Conservation (phyloP, 441 rosid species). For the Kokia cookei region DNA sequence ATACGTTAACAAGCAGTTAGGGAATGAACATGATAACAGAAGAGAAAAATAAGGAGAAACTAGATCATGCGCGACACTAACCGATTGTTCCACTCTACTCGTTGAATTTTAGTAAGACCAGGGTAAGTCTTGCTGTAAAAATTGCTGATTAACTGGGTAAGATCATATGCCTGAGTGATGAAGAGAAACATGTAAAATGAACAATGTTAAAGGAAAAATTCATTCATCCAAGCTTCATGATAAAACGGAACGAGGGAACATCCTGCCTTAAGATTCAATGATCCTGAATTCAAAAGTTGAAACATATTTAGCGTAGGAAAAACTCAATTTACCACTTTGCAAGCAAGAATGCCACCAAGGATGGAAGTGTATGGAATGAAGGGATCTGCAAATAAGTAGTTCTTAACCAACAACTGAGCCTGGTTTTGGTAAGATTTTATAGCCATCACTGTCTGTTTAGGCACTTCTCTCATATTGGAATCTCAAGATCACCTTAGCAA, state of each 20-base stretch:
- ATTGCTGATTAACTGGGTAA: conserved; percentile 40
- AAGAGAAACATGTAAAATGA: not conserved
- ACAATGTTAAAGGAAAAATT: not conserved
- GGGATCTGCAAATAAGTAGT: conserved; percentile 45
- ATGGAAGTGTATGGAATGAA: conserved; percentile 56
- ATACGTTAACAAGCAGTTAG: not conserved
- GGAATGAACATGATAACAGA: not conserved
- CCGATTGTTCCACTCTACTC: conserved; percentile 70
- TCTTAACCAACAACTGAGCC: conserved; percentile 40
- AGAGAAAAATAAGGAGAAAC: not conserved
- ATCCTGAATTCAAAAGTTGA: not conserved
- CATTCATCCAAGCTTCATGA: not conserved
- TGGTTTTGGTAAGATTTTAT: conserved; percentile 40
- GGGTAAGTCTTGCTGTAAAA: conserved; percentile 44
- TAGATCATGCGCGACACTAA: conserved; percentile 13
- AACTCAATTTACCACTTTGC: conserved; percentile 45
- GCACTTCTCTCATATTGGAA: conserved; percentile 28
- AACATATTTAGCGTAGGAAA: not conserved
- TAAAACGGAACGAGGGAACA: not conserved
- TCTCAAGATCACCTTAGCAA: conserved; percentile 6
- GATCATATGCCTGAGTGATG: conserved; percentile 44
- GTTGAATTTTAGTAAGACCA: conserved; percentile 43
- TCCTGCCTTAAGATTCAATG: not conserved
- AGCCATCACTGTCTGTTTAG: conserved; percentile 41
- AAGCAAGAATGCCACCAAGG: conserved; percentile 47